A percentile compares a stretch with the other conserved stretches of the same genome.
phyloP scores from a whole-genome alignment of 1,284 basidiomycete species.

The Sporisorium reilianum region DNA sequence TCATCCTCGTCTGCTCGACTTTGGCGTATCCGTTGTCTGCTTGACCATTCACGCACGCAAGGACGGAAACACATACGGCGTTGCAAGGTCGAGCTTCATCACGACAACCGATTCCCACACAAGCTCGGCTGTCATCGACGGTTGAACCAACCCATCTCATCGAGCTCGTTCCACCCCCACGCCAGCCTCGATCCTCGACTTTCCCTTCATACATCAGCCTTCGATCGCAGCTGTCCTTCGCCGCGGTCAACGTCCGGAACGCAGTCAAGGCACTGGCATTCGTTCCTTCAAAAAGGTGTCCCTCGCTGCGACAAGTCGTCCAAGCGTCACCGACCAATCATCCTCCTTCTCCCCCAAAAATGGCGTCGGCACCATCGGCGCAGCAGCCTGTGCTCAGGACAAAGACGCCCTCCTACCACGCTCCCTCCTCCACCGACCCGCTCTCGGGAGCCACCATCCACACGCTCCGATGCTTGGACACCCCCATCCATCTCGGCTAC shows the following conservation, averaged over 20 bases:
- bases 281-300: constrained; percentile 14
- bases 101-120: constrained; percentile 22
- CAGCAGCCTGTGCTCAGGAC: constrained; percentile 49
- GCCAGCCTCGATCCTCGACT: constrained; percentile 1
- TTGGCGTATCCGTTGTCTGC: constrained; percentile 7
- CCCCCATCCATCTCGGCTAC: constrained; percentile 67
- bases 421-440: constrained; percentile 57
- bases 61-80: background rate
- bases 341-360: constrained; percentile 9
- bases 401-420: constrained; percentile 67
- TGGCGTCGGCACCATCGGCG: constrained; percentile 26
- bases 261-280: background rate
- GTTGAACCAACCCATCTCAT: constrained; percentile 4
- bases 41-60: constrained; percentile 13
- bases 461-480: constrained; percentile 61
- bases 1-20: constrained; percentile 9
- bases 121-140: constrained; percentile 16
- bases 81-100: constrained; percentile 22
- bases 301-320: constrained; percentile 2
- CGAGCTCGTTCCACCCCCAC: constrained; percentile 3
- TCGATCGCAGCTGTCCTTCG: background rate
- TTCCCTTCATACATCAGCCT: background rate
- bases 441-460: constrained; percentile 63
- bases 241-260: constrained; percentile 6
- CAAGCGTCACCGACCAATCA: background rate